These are phyloP conservation scores for Pseudogymnoascus verrucosus DNA, from an alignment of 2,329 filamentous ascomycete species.

Conservation along the genomic window DNA sequence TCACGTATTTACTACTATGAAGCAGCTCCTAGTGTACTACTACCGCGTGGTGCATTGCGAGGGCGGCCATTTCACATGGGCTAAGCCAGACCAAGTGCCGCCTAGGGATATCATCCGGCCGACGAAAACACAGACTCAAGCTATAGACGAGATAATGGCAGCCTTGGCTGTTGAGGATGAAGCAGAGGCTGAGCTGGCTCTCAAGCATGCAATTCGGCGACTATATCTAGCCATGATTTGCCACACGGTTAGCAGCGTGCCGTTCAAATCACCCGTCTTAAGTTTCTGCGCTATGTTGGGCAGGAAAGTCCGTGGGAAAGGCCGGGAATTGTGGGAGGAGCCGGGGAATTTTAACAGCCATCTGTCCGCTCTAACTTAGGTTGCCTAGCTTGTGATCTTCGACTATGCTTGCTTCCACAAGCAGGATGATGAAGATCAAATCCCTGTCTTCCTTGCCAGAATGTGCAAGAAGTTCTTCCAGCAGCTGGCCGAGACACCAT, in stretches of 20 bases:
- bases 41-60: slow-evolving; percentile 11
- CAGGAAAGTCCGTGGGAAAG: slow-evolving; percentile 7
- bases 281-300: slow-evolving; percentile 12
- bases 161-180: slow-evolving; percentile 10
- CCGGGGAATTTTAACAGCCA: slow-evolving; percentile 12
- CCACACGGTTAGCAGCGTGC: slow-evolving; percentile 10
- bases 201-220: slow-evolving; percentile 13
- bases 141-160: slow-evolving; percentile 12
- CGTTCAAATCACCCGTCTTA: slow-evolving; percentile 13
- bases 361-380: slow-evolving; percentile 12
- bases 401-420: slow-evolving; percentile 12
- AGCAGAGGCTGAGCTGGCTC: slow-evolving; percentile 6
- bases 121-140: slow-evolving; percentile 1
- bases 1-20: slow-evolving; percentile 15
- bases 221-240: slow-evolving; percentile 15
- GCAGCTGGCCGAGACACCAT: slow-evolving; percentile 12
- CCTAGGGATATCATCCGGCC: background rate
- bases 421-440: slow-evolving; percentile 15
- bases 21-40: slow-evolving; percentile 15
- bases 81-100: background rate
- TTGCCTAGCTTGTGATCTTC: slow-evolving; percentile 12
- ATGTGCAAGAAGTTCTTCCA: slow-evolving; percentile 15
- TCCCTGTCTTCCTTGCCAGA: slow-evolving; percentile 12
- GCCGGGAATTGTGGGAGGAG: slow-evolving; percentile 10
- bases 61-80: slow-evolving; percentile 10